A percentile compares a stretch with the other conserved stretches of the same genome.
phyloP scores from a whole-genome alignment of 257 asterid genomes.

The Solanum chaucha region DNA sequence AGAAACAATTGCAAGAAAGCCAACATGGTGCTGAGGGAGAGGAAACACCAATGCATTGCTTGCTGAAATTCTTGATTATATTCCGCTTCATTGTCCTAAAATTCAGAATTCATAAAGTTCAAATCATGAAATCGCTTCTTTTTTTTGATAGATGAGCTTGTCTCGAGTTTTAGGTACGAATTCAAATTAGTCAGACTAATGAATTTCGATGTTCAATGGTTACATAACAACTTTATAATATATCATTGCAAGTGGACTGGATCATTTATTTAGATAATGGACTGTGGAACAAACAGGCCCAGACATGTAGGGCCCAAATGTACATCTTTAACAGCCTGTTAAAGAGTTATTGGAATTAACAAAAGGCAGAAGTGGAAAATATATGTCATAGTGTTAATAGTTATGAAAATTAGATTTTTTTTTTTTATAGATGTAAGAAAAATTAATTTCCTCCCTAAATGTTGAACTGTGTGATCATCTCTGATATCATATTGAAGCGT shows the following conservation, averaged over 20 bases:
- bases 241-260: neutral
- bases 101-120: neutral
- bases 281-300: neutral
- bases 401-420: too few species aligned
- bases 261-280: neutral
- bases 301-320: neutral
- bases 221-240: neutral
- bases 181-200: neutral
- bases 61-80: too few species aligned
- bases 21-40: neutral
- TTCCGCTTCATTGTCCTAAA: neutral
- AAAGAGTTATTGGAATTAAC: neutral
- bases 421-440: neutral
- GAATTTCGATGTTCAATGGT: neutral
- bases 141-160: neutral
- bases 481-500: too few species aligned
- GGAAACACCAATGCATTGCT: neutral
- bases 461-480: too few species aligned
- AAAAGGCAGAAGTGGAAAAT: neutral
- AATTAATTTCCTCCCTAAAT: neutral
- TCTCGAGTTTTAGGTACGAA: neutral
- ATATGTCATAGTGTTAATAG: neutral
- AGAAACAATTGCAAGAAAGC: neutral
- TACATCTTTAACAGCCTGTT: neutral
- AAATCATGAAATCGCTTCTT: neutral